These are phyloP conservation scores for Pezicula carpinea DNA, from an alignment of 2,329 filamentous ascomycete genomes.

Conservation along the genomic window DNA sequence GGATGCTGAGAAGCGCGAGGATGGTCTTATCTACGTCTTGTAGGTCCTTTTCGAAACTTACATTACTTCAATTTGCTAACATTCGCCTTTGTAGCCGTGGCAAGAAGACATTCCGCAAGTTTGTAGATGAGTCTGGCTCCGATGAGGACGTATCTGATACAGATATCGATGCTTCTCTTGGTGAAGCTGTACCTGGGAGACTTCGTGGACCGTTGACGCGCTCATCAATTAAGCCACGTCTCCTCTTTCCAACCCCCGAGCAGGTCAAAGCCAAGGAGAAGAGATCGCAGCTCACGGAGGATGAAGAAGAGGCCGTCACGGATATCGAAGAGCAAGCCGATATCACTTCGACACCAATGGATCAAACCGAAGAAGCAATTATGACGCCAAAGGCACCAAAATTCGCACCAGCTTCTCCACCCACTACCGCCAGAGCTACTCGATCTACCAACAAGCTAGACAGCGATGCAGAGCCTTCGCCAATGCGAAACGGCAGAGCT, in stretches of 20 bases:
- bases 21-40: conserved; percentile 75
- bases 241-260: conserved; percentile 55
- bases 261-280: conserved; percentile 48
- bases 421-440: conserved; percentile 56
- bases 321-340: conserved; percentile 39
- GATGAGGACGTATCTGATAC: conserved; percentile 6
- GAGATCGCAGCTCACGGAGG: conserved; percentile 58
- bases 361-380: conserved; percentile 31
- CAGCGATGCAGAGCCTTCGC: conserved; percentile 23
- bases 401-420: conserved; percentile 56
- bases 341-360: conserved; percentile 18
- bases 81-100: conserved; percentile 55
- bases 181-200: conserved; percentile 28
- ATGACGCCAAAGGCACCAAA: conserved; percentile 51
- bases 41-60: conserved; percentile 45
- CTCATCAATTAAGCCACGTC: conserved; percentile 65
- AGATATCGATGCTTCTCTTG: conserved; percentile 30
- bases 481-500: conserved; percentile 10
- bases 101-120: conserved; percentile 70
- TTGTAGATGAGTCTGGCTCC: conserved; percentile 24
- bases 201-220: conserved; percentile 51
- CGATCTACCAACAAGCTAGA: conserved; percentile 47
- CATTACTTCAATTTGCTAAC: conserved; percentile 18
- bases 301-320: conserved; percentile 45
- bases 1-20: conserved; percentile 61